These are phyloP conservation scores for Inga oerstediana DNA, from an alignment of 306 rosid species.

Conservation along the genomic window DNA sequence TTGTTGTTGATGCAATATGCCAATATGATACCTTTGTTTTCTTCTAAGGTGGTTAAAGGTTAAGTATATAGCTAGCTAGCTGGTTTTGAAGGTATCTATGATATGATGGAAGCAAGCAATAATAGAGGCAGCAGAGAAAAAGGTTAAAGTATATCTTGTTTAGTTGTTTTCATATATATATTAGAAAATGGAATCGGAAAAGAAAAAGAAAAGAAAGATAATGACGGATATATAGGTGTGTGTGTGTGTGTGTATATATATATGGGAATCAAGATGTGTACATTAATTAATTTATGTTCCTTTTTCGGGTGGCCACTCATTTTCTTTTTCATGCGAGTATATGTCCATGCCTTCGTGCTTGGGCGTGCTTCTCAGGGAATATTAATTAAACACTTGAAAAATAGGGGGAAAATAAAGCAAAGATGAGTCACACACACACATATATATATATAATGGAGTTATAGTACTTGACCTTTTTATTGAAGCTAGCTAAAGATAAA, in stretches of 20 bases:
- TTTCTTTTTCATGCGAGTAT: constrained; percentile 21
- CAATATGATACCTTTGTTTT: constrained; percentile 34
- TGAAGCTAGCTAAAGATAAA: constrained; percentile 30
- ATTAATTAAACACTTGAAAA: constrained; percentile 30
- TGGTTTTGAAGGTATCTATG: constrained; percentile 20
- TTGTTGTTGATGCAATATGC: not conserved
- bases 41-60: constrained; percentile 53
- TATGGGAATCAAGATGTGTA: constrained; percentile 63
- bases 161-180: not conserved
- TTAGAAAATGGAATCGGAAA: not conserved
- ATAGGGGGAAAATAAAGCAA: not conserved
- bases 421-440: not conserved
- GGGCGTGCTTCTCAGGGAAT: constrained; percentile 50
- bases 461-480: constrained; percentile 46
- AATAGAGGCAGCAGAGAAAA: constrained; percentile 35
- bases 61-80: not conserved
- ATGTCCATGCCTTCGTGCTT: constrained; percentile 34
- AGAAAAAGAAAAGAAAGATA: not conserved
- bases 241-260: not conserved
- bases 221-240: constrained; percentile 6
- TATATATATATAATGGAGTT: constrained; percentile 46
- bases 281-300: constrained; percentile 53
- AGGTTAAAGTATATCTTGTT: not conserved
- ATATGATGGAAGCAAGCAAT: constrained; percentile 57
- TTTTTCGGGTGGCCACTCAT: constrained; percentile 52